These are phyloP conservation scores for Pichia californica DNA, from an alignment of 805 yeast genomes.

Conservation along the genomic window DNA sequence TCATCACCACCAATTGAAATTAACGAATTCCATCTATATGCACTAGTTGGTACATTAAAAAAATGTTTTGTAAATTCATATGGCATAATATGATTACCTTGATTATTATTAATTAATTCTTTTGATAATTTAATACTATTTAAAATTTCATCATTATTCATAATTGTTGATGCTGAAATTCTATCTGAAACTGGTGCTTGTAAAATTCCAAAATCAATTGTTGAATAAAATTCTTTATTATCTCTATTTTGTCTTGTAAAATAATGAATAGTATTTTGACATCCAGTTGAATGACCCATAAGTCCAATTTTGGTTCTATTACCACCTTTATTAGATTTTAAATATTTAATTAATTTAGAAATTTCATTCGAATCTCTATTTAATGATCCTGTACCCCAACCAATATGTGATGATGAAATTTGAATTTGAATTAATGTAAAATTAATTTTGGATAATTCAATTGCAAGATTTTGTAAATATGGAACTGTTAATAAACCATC, in stretches of 20 bases:
- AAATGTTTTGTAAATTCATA: slow-evolving; percentile 37
- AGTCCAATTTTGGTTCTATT: slow-evolving; percentile 45
- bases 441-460: slow-evolving; percentile 32
- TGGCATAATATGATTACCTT: slow-evolving; percentile 51
- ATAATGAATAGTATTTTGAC: slow-evolving; percentile 69
- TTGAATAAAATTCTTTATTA: slow-evolving; percentile 3
- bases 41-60: slow-evolving; percentile 55
- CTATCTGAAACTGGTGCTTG: slow-evolving; percentile 76
- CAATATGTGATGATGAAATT: slow-evolving; percentile 51
- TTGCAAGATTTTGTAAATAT: slow-evolving; percentile 45
- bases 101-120: slow-evolving; percentile 32
- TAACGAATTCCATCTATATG: slow-evolving; percentile 67
- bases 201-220: slow-evolving; percentile 51
- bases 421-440: slow-evolving; percentile 60
- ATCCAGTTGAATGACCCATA: slow-evolving; percentile 83
- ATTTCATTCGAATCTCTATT: slow-evolving; percentile 55
- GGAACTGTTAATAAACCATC: slow-evolving; percentile 73
- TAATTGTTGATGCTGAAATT: slow-evolving; percentile 32
- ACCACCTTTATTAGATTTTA: slow-evolving; percentile 42
- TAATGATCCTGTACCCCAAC: slow-evolving; percentile 70
- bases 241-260: slow-evolving; percentile 32
- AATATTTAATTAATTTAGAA: slow-evolving; percentile 45
- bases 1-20: slow-evolving; percentile 60
- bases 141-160: slow-evolving; percentile 15
- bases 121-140: slow-evolving; percentile 27